Evolutionary conservation across 306 rosid species (phyloP).

Genomic region (Erythrophleum fordii): DNA sequence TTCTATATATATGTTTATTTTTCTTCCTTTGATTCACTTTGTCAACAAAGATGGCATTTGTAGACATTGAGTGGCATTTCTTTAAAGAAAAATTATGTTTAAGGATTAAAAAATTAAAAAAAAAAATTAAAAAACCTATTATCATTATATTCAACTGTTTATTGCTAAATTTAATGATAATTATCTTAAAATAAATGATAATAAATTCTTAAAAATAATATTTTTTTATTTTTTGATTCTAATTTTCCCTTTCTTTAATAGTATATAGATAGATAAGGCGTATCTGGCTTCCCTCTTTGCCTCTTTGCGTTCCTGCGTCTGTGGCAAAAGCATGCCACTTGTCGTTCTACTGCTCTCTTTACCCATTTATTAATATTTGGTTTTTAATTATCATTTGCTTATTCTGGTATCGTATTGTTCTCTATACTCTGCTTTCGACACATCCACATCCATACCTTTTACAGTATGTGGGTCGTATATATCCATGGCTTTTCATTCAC

Average conservation of each 20-base stretch:
- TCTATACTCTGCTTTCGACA: not conserved
- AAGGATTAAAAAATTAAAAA: no score
- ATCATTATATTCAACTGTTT: no score
- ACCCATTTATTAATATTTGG: not conserved
- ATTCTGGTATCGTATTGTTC: not conserved
- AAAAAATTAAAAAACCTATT: no score
- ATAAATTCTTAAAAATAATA: no score
- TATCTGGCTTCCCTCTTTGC: constrained; percentile 41
- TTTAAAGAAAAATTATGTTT: no score
- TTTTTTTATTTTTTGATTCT: no score
- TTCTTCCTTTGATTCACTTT: no score
- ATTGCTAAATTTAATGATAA: no score
- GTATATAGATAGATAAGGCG: constrained; percentile 51
- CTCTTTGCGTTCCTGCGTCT: constrained; percentile 48
- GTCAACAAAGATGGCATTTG: no score
- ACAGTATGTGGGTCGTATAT: not conserved
- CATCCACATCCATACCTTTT: constrained; percentile 49
- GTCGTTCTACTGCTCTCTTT: constrained; percentile 9
- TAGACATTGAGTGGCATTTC: no score
- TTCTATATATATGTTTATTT: no score
- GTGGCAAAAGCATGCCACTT: constrained; percentile 33
- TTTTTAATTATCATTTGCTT: not conserved
- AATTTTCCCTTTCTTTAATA: not conserved
- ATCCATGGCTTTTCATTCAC: not conserved
- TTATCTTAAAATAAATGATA: no score